A percentile compares a stretch with the other conserved stretches of the same genome.
Evolutionary conservation across 345 rosid genomes (phyloP).

Genomic region (Erysimum cheiranthoides): DNA sequence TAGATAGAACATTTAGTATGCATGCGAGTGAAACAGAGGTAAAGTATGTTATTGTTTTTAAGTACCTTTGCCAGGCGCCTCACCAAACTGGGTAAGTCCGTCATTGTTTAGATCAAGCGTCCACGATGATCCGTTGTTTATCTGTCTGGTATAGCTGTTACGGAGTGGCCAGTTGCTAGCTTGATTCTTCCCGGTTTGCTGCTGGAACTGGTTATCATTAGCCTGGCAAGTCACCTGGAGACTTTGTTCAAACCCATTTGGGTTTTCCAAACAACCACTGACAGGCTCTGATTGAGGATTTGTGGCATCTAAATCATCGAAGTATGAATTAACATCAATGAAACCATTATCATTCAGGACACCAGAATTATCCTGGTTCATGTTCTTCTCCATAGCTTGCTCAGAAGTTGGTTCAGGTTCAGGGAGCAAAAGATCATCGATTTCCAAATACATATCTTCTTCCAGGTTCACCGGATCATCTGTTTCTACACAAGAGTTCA

Average conservation of each 20-base stretch:
- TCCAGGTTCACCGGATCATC: conserved; percentile 34
- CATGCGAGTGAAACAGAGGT: conserved; percentile 12
- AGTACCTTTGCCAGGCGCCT: conserved; percentile 28
- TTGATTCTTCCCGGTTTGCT: conserved; percentile 39
- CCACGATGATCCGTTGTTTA: conserved; percentile 49
- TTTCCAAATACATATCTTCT: conserved; percentile 71
- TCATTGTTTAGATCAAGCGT: conserved; percentile 49
- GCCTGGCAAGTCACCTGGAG: conserved; percentile 29
- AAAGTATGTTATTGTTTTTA: background rate
- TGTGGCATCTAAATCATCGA: conserved; percentile 23
- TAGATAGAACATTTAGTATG: background rate
- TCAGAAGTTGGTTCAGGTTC: conserved; percentile 46
- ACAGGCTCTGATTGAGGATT: conserved; percentile 21
- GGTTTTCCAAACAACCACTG: conserved; percentile 10
- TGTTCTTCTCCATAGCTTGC: conserved; percentile 32
- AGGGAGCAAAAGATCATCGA: conserved; percentile 63
- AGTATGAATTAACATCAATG: conserved; percentile 31
- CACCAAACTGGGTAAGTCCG: background rate
- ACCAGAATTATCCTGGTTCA: conserved; percentile 48
- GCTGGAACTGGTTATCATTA: conserved; percentile 42
- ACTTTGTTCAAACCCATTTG: conserved; percentile 38
- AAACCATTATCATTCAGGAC: conserved; percentile 58
- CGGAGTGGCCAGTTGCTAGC: conserved; percentile 47
- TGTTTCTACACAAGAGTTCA: conserved; percentile 42
- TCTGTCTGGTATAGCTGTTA: conserved; percentile 36